Conservation (phyloP, 2,329 filamentous ascomycete genomes). For the Pseudofabraea citricarpa region DNA sequence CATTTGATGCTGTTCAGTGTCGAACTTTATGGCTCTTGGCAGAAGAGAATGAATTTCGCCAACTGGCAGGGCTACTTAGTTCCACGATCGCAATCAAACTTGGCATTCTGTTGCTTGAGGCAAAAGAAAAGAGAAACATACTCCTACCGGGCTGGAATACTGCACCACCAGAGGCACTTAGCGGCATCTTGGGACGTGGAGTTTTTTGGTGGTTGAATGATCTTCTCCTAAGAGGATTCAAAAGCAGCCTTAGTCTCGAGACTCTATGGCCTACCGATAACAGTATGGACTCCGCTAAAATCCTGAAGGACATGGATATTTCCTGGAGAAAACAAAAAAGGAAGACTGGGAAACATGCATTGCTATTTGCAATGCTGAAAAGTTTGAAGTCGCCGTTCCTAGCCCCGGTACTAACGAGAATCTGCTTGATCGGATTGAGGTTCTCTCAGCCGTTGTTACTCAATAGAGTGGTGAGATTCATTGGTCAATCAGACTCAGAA, state of each 20-base stretch:
- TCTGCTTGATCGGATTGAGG: constrained; percentile 3
- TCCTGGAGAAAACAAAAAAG: background rate
- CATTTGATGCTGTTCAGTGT: background rate
- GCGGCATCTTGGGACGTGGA: constrained; percentile 23
- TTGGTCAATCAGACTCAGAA: constrained; percentile 1
- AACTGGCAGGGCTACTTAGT: background rate
- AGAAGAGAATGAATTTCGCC: background rate
- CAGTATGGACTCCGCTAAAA: background rate
- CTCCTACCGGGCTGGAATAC: background rate
- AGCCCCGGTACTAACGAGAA: constrained; percentile 1
- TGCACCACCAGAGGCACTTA: constrained; percentile 18
- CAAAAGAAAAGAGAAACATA: constrained; percentile 1
- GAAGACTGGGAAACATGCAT: constrained; percentile 3
- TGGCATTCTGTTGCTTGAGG: constrained; percentile 3
- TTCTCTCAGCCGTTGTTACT: constrained; percentile 9
- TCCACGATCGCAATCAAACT: background rate
- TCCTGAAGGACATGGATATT: background rate
- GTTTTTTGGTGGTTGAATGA: constrained; percentile 28
- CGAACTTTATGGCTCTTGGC: constrained; percentile 1
- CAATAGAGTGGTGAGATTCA: constrained; percentile 1
- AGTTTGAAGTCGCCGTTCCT: constrained; percentile 2
- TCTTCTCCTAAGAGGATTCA: constrained; percentile 24
- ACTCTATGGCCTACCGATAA: constrained; percentile 12
- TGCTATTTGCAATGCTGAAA: background rate
- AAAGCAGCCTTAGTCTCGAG: constrained; percentile 19